Evolutionary conservation across 2,329 filamentous ascomycete genomes (phyloP).

Genomic region (Ceratocystis lukuohia): DNA sequence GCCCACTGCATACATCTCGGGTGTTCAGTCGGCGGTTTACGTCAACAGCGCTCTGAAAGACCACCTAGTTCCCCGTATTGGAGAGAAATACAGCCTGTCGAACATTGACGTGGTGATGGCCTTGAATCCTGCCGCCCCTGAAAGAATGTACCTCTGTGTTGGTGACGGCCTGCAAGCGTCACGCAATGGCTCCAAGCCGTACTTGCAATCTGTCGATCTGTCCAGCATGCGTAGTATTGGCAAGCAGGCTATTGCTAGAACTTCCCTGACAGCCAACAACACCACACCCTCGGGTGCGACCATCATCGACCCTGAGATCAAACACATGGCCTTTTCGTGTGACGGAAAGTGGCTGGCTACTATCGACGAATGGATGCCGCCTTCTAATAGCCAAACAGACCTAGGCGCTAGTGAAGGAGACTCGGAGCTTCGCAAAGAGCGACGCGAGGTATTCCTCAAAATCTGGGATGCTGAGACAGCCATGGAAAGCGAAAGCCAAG

Average conservation of each 20-base stretch:
- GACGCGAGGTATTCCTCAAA: slow-evolving; percentile 68
- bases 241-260: slow-evolving; percentile 80
- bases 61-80: slow-evolving; percentile 38
- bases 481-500: slow-evolving; percentile 26
- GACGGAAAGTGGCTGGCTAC: slow-evolving; percentile 86
- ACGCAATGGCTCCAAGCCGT: slow-evolving; percentile 38
- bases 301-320: slow-evolving; percentile 66
- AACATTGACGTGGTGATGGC: slow-evolving; percentile 32
- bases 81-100: slow-evolving; percentile 26
- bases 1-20: slow-evolving; percentile 70
- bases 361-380: slow-evolving; percentile 79
- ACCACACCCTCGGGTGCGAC: slow-evolving; percentile 50
- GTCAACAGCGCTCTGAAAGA: slow-evolving; percentile 39
- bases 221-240: slow-evolving; percentile 60
- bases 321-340: slow-evolving; percentile 58
- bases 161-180: slow-evolving; percentile 46
- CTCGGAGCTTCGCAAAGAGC: slow-evolving; percentile 37
- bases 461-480: slow-evolving; percentile 56
- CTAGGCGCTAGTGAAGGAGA: slow-evolving; percentile 26
- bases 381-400: slow-evolving; percentile 50
- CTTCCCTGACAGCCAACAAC: slow-evolving; percentile 72
- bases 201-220: slow-evolving; percentile 78
- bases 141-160: slow-evolving; percentile 55
- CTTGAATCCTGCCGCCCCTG: slow-evolving; percentile 48
- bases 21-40: slow-evolving; percentile 56